A percentile compares a stretch with the other conserved stretches of the same genome.
These are phyloP conservation scores for Chalara sp. DNA, from an alignment of 2,329 filamentous ascomycete species.

Conservation along the genomic window DNA sequence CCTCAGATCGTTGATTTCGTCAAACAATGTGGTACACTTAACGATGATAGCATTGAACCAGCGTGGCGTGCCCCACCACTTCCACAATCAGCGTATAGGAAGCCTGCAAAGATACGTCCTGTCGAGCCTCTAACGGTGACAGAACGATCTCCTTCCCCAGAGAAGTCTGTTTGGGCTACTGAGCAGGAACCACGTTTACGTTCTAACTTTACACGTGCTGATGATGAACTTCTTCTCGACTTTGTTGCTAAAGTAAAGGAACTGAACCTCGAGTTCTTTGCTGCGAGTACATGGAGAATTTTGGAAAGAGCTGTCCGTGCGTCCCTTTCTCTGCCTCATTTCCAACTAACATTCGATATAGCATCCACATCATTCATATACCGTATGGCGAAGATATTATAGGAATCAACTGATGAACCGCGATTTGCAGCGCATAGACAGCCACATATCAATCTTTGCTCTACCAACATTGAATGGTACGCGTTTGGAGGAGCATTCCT, in stretches of 20 bases:
- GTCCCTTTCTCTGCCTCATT: not conserved
- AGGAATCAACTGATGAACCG: constrained; percentile 8
- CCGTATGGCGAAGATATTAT: constrained; percentile 13
- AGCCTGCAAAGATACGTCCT: constrained; percentile 9
- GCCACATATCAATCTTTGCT: no score
- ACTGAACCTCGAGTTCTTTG: constrained; percentile 8
- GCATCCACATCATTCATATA: constrained; percentile 15
- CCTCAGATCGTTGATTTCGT: constrained; percentile 22
- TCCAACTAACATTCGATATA: constrained; percentile 7
- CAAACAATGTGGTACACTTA: constrained; percentile 14
- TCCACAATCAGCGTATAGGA: constrained; percentile 1
- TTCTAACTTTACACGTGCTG: constrained; percentile 16
- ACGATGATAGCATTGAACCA: constrained; percentile 19
- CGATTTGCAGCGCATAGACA: no score
- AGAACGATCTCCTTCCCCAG: constrained; percentile 19
- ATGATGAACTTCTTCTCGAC: constrained; percentile 20
- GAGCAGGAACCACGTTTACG: constrained; percentile 1
- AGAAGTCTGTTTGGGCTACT: constrained; percentile 25
- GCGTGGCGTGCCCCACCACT: constrained; percentile 20
- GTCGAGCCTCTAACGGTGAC: constrained; percentile 11
- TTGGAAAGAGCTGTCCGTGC: constrained; percentile 15
- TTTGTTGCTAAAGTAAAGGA: constrained; percentile 14
- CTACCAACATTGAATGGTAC: no score
- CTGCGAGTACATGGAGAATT: constrained; percentile 14
- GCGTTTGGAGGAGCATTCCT: no score